Percentiles rank a stretch among this genome's conserved stretches.
These are phyloP conservation scores for Graphiopsis chlorocephala DNA, from an alignment of 2,329 filamentous ascomycete species.

Conservation along the genomic window DNA sequence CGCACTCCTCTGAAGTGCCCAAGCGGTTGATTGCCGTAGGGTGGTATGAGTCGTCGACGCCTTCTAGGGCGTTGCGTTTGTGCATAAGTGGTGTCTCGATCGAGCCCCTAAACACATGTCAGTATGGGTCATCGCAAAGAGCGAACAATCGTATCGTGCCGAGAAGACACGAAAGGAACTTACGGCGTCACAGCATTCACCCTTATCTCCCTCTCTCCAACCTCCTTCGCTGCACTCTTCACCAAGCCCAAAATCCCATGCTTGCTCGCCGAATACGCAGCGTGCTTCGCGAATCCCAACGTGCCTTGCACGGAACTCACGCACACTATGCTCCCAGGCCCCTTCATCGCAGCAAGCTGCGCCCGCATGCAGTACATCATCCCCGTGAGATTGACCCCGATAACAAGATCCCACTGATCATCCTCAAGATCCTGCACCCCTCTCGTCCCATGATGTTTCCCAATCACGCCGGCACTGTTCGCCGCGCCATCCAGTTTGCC, in stretches of 20 bases:
- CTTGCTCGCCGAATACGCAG: slow-evolving; percentile 30
- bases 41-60: slow-evolving; percentile 23
- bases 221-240: slow-evolving; percentile 30
- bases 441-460: slow-evolving; percentile 25
- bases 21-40: slow-evolving; percentile 27
- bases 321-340: slow-evolving; percentile 56
- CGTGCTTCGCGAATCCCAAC: slow-evolving; percentile 29
- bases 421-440: slow-evolving; percentile 31
- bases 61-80: slow-evolving; percentile 30
- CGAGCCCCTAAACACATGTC: slow-evolving; percentile 18
- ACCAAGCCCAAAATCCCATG: slow-evolving; percentile 28
- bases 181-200: slow-evolving; percentile 33
- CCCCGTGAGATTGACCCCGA: slow-evolving; percentile 39
- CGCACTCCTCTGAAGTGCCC: slow-evolving; percentile 25
- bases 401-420: slow-evolving; percentile 37
- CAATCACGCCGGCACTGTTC: slow-evolving; percentile 44
- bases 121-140: background rate
- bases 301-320: slow-evolving; percentile 44
- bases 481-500: slow-evolving; percentile 42
- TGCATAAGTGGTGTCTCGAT: slow-evolving; percentile 30
- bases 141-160: background rate
- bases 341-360: slow-evolving; percentile 45
- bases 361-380: slow-evolving; percentile 52
- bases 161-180: background rate
- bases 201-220: slow-evolving; percentile 26